phyloP scores from a whole-genome alignment of 176 grass and related monocot genomes.

The Microstegium vimineum region DNA sequence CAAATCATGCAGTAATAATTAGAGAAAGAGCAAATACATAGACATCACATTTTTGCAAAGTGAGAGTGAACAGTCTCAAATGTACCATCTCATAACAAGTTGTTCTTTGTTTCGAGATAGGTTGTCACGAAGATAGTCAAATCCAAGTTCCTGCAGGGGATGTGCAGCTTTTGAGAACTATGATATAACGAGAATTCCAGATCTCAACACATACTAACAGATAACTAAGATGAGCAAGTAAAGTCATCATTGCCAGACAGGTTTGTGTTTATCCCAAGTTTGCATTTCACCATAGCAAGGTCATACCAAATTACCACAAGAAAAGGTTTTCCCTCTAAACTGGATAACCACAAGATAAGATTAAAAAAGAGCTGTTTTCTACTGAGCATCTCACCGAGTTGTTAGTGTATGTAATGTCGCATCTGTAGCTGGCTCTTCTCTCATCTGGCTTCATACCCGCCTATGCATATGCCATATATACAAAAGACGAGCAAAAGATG shows the following conservation, averaged over 20 bases:
- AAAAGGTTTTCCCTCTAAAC: constrained; percentile 5
- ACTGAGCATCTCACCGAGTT: constrained; percentile 62
- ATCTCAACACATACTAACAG: background rate
- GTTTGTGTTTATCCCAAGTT: background rate
- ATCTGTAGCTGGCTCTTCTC: constrained; percentile 76
- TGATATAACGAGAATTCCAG: background rate
- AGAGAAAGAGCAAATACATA: constrained; percentile 16
- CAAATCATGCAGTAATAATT: constrained; percentile 17
- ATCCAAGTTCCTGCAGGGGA: constrained; percentile 83
- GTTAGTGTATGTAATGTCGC: constrained; percentile 97
- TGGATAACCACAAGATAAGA: constrained; percentile 7
- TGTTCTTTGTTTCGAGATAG: constrained; percentile 66
- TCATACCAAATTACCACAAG: background rate
- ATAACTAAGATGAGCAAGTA: constrained; percentile 16
- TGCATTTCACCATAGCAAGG: background rate
- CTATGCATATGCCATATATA: constrained; percentile 42
- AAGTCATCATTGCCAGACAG: background rate
- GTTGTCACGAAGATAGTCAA: constrained; percentile 96
- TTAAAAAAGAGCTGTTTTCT: background rate
- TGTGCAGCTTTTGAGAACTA: constrained; percentile 25
- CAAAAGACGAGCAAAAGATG: constrained; percentile 6
- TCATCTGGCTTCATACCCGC: constrained; percentile 64
- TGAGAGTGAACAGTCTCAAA: constrained; percentile 20
- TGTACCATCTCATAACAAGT: constrained; percentile 96
- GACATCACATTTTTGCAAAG: background rate